These are phyloP conservation scores for Kluyveromyces marxianus DNA, from an alignment of 1,139 yeast genomes.

Conservation along the genomic window DNA sequence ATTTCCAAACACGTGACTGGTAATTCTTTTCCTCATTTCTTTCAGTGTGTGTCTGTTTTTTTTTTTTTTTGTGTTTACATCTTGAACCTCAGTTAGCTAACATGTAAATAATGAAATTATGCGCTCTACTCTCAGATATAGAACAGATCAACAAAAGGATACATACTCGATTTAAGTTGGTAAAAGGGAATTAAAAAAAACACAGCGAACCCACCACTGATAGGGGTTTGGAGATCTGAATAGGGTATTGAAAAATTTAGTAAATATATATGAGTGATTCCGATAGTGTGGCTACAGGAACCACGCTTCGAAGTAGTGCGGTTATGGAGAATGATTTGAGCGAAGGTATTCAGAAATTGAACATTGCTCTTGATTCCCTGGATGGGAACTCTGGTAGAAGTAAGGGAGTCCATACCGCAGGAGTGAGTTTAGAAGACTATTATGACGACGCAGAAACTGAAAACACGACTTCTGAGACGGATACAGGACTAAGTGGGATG, in stretches of 20 bases:
- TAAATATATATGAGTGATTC: neutral
- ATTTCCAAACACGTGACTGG: too few species aligned
- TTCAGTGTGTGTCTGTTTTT: too few species aligned
- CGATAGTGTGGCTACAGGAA: neutral
- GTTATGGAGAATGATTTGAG: slow-evolving; percentile 9
- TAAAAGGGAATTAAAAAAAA: too few species aligned
- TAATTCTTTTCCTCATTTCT: too few species aligned
- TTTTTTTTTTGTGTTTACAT: too few species aligned
- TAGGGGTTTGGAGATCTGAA: too few species aligned
- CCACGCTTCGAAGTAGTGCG: neutral
- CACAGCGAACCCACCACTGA: too few species aligned
- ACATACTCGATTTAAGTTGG: too few species aligned
- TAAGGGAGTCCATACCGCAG: neutral
- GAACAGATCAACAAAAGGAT: too few species aligned
- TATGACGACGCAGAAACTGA: neutral
- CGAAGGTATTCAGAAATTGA: slow-evolving; percentile 3
- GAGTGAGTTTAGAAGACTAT: neutral
- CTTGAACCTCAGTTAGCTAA: too few species aligned
- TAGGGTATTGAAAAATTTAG: neutral
- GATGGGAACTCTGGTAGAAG: slow-evolving; percentile 3
- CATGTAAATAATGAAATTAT: too few species aligned
- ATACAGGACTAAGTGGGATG: neutral
- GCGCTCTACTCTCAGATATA: too few species aligned
- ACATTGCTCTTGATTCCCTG: neutral
- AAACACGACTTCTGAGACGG: slow-evolving; percentile 1